Conservation (phyloP, 805 yeast genomes). For the Candida gorgasii region DNA sequence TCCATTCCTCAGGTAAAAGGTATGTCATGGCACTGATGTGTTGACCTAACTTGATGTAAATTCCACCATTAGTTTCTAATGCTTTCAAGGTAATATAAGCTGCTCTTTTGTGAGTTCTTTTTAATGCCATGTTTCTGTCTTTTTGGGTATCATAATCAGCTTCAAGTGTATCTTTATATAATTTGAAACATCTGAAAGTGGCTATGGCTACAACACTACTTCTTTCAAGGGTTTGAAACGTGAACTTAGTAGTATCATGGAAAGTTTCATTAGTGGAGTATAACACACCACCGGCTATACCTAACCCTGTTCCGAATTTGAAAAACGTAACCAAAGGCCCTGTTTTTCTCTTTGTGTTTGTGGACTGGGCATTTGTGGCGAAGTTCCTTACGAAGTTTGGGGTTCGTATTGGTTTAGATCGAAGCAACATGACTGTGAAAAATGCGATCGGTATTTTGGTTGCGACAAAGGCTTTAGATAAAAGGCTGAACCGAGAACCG, state of each 20-base stretch:
- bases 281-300: slow-evolving; percentile 27
- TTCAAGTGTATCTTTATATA: slow-evolving; percentile 61
- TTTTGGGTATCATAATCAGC: slow-evolving; percentile 39
- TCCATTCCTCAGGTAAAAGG: slow-evolving; percentile 91
- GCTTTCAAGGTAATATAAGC: slow-evolving; percentile 80
- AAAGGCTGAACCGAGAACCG: too few relatives aligned
- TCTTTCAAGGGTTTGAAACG: slow-evolving; percentile 44
- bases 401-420: not conserved
- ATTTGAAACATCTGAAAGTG: slow-evolving; percentile 67
- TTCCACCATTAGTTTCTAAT: slow-evolving; percentile 83
- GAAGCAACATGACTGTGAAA: too few relatives aligned
- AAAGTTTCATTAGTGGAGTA: slow-evolving; percentile 40
- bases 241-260: slow-evolving; percentile 34
- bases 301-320: slow-evolving; percentile 28
- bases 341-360: not conserved
- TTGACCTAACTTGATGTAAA: slow-evolving; percentile 93
- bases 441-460: too few relatives aligned
- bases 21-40: slow-evolving; percentile 92
- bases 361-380: not conserved
- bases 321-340: slow-evolving; percentile 5
- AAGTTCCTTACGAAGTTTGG: not conserved
- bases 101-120: slow-evolving; percentile 69
- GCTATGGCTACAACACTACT: slow-evolving; percentile 68
- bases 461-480: too few relatives aligned
- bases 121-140: slow-evolving; percentile 54